Conservation (phyloP, 2,329 filamentous ascomycete genomes). For the Paecilomyces sp. region DNA sequence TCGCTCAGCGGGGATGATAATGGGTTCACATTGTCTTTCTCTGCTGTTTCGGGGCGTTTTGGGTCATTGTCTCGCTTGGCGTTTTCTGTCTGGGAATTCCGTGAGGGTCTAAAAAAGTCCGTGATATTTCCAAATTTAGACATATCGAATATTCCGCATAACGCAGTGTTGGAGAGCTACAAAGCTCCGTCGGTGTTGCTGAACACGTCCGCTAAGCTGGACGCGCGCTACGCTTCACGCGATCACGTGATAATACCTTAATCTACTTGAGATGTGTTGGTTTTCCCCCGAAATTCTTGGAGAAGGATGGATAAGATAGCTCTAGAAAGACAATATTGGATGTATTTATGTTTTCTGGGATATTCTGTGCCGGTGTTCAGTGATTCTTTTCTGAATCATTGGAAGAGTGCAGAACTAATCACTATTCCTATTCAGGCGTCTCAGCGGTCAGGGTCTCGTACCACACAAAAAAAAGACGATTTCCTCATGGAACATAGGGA, state of each 20-base stretch:
- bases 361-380: not conserved
- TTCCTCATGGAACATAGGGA: not conserved
- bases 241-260: conserved; percentile 2
- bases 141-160: conserved; percentile 13
- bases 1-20: conserved; percentile 22
- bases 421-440: not conserved
- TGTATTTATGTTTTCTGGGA: not conserved
- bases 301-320: not conserved
- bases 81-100: conserved; percentile 13
- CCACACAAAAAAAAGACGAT: not conserved
- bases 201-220: not conserved
- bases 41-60: conserved; percentile 10
- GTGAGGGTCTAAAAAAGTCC: conserved; percentile 42
- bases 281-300: not conserved
- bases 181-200: not conserved
- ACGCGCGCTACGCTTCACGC: conserved; percentile 7
- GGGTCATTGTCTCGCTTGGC: not conserved
- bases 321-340: not conserved
- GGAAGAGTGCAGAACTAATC: not conserved
- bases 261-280: not conserved
- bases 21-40: conserved; percentile 10
- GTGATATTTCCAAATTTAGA: conserved; percentile 29
- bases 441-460: not conserved
- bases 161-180: not conserved
- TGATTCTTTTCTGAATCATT: not conserved